Evolutionary conservation across 495 filamentous ascomycete species (phyloP), one percentile per base, ranked within the genome.

Genomic region (Astrocystis sublimbata): DNA sequence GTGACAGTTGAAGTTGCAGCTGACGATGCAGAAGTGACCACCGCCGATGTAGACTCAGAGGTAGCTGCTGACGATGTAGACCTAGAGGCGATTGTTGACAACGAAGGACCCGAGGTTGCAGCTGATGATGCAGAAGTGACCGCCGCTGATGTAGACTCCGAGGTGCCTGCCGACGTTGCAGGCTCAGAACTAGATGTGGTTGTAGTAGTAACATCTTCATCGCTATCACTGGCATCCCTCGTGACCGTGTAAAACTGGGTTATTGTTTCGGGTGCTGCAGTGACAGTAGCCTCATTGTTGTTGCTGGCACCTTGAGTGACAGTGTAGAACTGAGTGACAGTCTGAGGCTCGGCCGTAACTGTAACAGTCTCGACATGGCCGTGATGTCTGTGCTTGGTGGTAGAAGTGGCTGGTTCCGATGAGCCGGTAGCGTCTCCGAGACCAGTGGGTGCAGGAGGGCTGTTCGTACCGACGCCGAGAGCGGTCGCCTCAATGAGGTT

Each of bases 401-500:
- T 24, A 6, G 67, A 58, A 1, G 53, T 33, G 31, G 49, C 38
- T 15, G 47, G n/a, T 42, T 30, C n/a, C 10, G 58, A 15, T 26
- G 54, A 24, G 13, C 21, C 21, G 13, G 56, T 58, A 8, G 38
- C 40, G 10, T 68, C 31, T 21, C 26, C 23, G 24, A 60, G 41
- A 4, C 28, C 36, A 31, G 51, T 65, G 1, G 65, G 58, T 3
- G 62, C 62, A 35, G 65, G 53, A 0, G 70, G 69, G 19, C 65
- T 41, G 41, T 59, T 42, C 40, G 67, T 72, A 38, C 70, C 70
- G 35, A 70, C 33, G 10, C 69, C 69, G 28, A 72, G 61, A 42
- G 63, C 56, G 9, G 70, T 72, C 12, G 70, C 78, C 54, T 78
- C 65, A 60, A 77, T 73, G 31, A 66, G 70, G 23, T 71, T 70